Evolutionary conservation across 495 filamentous ascomycete species (phyloP), one percentile per base, ranked within the genome.

Genomic region (Elaphomyces granulatus): DNA sequence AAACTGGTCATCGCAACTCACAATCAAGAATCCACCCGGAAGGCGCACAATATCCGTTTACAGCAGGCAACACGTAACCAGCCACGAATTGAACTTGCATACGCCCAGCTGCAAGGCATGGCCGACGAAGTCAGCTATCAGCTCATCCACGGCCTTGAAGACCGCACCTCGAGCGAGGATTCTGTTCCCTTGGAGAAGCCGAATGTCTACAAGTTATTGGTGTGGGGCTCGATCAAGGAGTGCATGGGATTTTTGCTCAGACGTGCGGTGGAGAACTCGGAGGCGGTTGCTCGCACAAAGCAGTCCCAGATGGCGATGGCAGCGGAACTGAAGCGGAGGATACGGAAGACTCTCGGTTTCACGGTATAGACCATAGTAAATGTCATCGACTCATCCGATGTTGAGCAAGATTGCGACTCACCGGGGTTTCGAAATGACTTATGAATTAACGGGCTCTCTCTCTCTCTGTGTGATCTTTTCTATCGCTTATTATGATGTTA

Each of bases 41-140:
- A 76, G 51, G 83, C 83, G 2, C 75, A 81, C 32, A 59, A 61
- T 1, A 56, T 83, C 18, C 68, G 72, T 26, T 64, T 69, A 7
- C 43, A 61, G 28, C 77, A 80, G 46, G 52, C 59, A 0, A 42
- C 49, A 10, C 51, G 42, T 1, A 68, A 60, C 1, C 58, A 71
- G 43, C 21, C 53, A 17, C 59, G 54, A 26, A 67, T 74, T 3
- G 71, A 81, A 16, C 65, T 94, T 12, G 75, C 75, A 19, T 94
- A 87, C 58, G 88, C 83, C 4, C 90, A 98, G 59, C 71, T 98
- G 4, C 81, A 88, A 68, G 90, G 90, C 15, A 95, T 95, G 90
- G 90, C 90, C 12, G 90, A 98, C 45, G 90, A 98, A 50, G 77
- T 98, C 15, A 84, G 78, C 59, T 82, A 83, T 45, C 80, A 83